phyloP scores from a whole-genome alignment of 352 stramenopile genomes.

The Phytophthora ramorum region DNA sequence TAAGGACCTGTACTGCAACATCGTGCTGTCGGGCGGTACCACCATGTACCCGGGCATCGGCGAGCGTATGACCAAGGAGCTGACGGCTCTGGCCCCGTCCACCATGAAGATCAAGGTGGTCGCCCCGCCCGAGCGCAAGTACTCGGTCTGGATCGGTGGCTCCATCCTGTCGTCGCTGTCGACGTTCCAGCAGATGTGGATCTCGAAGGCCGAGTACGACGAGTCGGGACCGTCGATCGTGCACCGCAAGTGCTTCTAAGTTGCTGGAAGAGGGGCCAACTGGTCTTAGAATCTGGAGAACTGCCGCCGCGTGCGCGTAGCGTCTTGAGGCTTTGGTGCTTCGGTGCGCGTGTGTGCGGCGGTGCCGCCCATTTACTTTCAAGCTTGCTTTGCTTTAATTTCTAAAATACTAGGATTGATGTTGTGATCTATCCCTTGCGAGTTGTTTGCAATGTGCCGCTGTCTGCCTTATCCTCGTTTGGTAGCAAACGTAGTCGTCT shows the following conservation, averaged over 20 bases:
- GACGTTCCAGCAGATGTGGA: conserved; percentile 99
- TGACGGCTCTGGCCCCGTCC: conserved; percentile 87
- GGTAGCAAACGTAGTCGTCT: too few species aligned
- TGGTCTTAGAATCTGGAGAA: conserved; percentile 41
- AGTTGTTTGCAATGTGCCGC: not conserved
- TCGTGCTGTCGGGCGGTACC: conserved; percentile 96
- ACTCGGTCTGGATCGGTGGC: conserved; percentile 98
- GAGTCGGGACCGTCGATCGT: conserved; percentile 97
- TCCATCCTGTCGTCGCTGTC: conserved; percentile 97
- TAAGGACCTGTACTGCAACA: conserved; percentile 96
- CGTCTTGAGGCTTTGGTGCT: conserved; percentile 4
- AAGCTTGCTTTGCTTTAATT: conserved; percentile 37
- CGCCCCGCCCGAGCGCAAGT: conserved; percentile 93
- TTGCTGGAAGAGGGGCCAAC: conserved; percentile 19
- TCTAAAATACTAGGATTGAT: conserved; percentile 48
- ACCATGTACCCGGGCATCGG: conserved; percentile 97
- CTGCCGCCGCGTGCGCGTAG: conserved; percentile 1
- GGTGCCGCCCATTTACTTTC: conserved; percentile 24
- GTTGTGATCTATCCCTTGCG: conserved; percentile 35
- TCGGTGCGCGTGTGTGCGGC: not conserved
- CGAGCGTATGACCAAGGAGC: conserved; percentile 95
- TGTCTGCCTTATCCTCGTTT: not conserved
- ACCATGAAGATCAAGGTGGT: conserved; percentile 98
- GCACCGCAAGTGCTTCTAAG: conserved; percentile 96
- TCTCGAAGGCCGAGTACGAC: conserved; percentile 98